Base-by-base conservation (phyloP, 352 stramenopile species). In the Globisporangium radiosum region DNA sequence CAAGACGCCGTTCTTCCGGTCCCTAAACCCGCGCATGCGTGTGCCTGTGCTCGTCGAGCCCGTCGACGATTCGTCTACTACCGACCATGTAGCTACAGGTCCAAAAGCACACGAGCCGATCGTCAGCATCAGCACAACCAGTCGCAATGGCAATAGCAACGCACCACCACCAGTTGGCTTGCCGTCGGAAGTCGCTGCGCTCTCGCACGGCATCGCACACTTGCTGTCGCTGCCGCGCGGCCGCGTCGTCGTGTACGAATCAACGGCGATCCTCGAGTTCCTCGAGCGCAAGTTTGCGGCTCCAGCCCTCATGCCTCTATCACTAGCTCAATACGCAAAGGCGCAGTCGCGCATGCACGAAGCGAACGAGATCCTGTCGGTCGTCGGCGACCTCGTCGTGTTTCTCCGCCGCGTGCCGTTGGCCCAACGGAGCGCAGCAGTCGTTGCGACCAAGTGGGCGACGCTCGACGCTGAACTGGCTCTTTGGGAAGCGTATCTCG, bases 311-410 rank as follows among this genome's bases (percentile, higher is more conserved):
- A 81, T 91, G 76, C 81, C 81, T 3, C 25, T 37, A 17, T 69
- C 72, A 7, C 66, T 86, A 25, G 54, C 71, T 36, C 60, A 69
- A 19, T 93, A 87, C 59, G 84, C 81, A 8, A 64, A 88, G 13
- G 84, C 84, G 5, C 79, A 93, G 73, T 87, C 78, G 44, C 76
- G 84, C 45, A 70, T 93, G 59, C 81, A 91, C 56, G 84, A 93
- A 66, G 76, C 81, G 9, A 93, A 93, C 59, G 84, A 93, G 73
- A 88, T 91, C 59, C 65, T 93, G 38, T 93, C 84, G 6, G 81
- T 90, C 17, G 79, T 93, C 9, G 84, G 83, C 14, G 84, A 93
- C 43, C 60, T 93, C 37, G 80, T 93, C 42, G 80, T 90, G 17
- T 93, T 91, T 58, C 57, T 93, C 64, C 81, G 84, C 39, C 79